These are phyloP conservation scores for Dendryphion nanum DNA, from an alignment of 2,329 filamentous ascomycete species.

Conservation along the genomic window DNA sequence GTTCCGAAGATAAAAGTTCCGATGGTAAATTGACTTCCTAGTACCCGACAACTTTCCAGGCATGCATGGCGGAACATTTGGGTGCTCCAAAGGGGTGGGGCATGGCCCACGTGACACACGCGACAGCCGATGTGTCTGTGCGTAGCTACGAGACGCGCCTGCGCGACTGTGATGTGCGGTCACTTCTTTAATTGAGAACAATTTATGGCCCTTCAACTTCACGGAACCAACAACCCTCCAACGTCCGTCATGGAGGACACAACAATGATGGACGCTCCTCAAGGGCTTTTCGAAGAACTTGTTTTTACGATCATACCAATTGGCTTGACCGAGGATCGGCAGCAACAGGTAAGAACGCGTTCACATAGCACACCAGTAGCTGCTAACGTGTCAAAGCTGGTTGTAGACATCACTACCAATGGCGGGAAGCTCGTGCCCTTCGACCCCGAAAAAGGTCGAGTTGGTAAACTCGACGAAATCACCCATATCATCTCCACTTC, in stretches of 20 bases:
- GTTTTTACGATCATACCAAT: constrained; percentile 46
- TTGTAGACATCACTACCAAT: constrained; percentile 46
- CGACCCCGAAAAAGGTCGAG: constrained; percentile 37
- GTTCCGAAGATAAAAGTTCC: too few relatives aligned
- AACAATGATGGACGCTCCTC: constrained; percentile 27
- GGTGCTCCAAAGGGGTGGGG: too few relatives aligned
- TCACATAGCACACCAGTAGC: background rate
- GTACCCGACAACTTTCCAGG: too few relatives aligned
- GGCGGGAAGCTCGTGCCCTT: constrained; percentile 49
- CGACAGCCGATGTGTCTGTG: too few relatives aligned
- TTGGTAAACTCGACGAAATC: constrained; percentile 46
- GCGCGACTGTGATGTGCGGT: too few relatives aligned
- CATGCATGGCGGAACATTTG: too few relatives aligned
- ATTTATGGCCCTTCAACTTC: too few relatives aligned
- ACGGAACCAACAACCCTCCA: too few relatives aligned
- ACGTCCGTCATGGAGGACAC: constrained; percentile 35
- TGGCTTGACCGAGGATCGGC: constrained; percentile 28
- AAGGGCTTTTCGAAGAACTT: constrained; percentile 39
- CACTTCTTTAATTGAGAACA: too few relatives aligned
- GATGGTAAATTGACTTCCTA: too few relatives aligned
- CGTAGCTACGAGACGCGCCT: too few relatives aligned
- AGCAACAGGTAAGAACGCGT: constrained; percentile 29
- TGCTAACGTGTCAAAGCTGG: constrained; percentile 42
- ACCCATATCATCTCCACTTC: constrained; percentile 72
- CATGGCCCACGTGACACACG: too few relatives aligned